Evolutionary conservation across 2,329 filamentous ascomycete genomes (phyloP), one percentile per base, ranked within the genome.

Genomic region (Trichoderma breve): DNA sequence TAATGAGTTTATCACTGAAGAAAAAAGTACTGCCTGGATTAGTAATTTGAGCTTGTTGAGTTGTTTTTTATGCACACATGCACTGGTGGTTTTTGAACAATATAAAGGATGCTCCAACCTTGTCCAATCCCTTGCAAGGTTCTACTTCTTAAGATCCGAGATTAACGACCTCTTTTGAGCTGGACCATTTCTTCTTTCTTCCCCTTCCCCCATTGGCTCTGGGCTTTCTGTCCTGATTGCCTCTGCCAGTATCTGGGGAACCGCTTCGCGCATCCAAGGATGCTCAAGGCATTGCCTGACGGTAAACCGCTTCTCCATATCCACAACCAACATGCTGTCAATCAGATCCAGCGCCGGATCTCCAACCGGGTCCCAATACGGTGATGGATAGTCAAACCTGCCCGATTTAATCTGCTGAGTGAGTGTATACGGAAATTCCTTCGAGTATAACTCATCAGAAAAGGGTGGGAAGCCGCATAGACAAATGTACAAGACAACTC

Each of bases 221-320:
- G 63, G 63, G 30, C 63, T 66, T 55, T 32, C 43, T 12, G 63
- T 14, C 21, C 63, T 28, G 21, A 66, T 66, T 3, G 21, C 14
- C 30, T 66, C 60, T 39, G n/a, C 21, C n/a, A 55, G 47, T 24
- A 71, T 64, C 68, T 24, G 57, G 21, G 43, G 26, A 18, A 9
- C 39, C 15, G 43, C 32, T 12, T 63, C 58, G 1, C 57, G 68
- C 65, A 70, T 67, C 96, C 96, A 99, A 0, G 95, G 94, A 79
- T 99, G 96, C 75, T 92, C 86, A 11, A 99, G 86, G 78, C 96
- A 98, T 77, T 97, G 90, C 75, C 98, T 95, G 73, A 98, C 90
- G 0, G 93, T 95, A 81, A 92, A 95, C 62, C 96, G 90, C 81
- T 91, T 89, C 36, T 93, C 89, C 3, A 93, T 91, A 74, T 98